Evolutionary conservation across 2,329 filamentous ascomycete species (phyloP).

Genomic region (Neonectria magnoliae): DNA sequence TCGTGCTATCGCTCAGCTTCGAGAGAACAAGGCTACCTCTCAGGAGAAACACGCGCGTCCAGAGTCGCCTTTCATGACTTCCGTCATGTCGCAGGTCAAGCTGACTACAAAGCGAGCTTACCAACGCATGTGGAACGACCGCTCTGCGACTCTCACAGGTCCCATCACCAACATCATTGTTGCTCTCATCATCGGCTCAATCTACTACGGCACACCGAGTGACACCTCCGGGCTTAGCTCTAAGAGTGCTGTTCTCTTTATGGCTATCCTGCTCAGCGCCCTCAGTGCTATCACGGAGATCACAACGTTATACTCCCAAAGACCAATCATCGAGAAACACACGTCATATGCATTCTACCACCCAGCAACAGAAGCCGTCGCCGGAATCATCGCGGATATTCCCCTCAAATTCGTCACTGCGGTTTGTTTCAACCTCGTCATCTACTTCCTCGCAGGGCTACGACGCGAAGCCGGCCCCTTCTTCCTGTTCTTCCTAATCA

Average conservation of each 20-base stretch:
- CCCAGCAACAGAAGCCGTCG: constrained; percentile 40
- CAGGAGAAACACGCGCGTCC: constrained; percentile 64
- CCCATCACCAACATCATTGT: constrained; percentile 41
- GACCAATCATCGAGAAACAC: constrained; percentile 43
- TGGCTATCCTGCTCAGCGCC: constrained; percentile 46
- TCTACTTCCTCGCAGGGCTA: constrained; percentile 63
- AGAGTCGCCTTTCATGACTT: constrained; percentile 64
- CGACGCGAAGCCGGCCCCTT: constrained; percentile 70
- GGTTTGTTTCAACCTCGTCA: constrained; percentile 57
- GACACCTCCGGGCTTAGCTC: constrained; percentile 67
- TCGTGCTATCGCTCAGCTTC: constrained; percentile 50
- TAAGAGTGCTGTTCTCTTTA: constrained; percentile 40
- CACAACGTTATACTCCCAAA: constrained; percentile 34
- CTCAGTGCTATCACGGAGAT: constrained; percentile 42
- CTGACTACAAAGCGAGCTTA: constrained; percentile 60
- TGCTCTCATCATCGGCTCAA: constrained; percentile 68
- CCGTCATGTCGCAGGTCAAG: constrained; percentile 60
- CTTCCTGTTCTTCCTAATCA: constrained; percentile 79
- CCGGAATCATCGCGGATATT: constrained; percentile 46
- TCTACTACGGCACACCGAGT: constrained; percentile 70
- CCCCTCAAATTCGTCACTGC: constrained; percentile 51
- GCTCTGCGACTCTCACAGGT: constrained; percentile 52
- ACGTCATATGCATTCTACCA: constrained; percentile 49
- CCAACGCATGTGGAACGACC: constrained; percentile 62
- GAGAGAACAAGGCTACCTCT: constrained; percentile 53